phyloP scores from a whole-genome alignment of 805 yeast genomes.

The Kodamaea kaohsiungensis region DNA sequence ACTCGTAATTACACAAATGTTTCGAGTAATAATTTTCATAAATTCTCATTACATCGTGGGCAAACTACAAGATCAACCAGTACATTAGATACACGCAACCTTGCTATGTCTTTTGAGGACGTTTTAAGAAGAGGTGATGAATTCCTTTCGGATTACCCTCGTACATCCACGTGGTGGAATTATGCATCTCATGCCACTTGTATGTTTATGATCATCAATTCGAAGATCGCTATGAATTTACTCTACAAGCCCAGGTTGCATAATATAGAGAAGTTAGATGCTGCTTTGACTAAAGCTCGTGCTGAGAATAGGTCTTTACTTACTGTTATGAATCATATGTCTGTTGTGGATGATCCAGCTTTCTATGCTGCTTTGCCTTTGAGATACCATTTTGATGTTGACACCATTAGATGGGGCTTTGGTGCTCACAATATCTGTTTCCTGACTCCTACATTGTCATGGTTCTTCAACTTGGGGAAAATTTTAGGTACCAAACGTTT shows the following conservation, averaged over 20 bases:
- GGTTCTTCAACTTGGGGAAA: slow-evolving; percentile 85
- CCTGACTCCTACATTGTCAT: slow-evolving; percentile 47
- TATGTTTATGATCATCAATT: slow-evolving; percentile 58
- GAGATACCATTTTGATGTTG: slow-evolving; percentile 60
- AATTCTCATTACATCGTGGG: slow-evolving; percentile 1
- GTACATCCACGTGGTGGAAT: slow-evolving; percentile 63
- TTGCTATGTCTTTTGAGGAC: slow-evolving; percentile 66
- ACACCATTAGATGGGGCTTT: slow-evolving; percentile 85
- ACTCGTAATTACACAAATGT: not conserved
- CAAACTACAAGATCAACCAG: not conserved
- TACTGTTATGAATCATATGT: slow-evolving; percentile 93
- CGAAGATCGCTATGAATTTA: slow-evolving; percentile 61
- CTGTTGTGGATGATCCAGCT: slow-evolving; percentile 88
- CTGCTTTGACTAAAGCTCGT: slow-evolving; percentile 62
- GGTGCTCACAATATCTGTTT: slow-evolving; percentile 94
- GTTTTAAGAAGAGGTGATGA: slow-evolving; percentile 75
- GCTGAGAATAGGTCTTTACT: slow-evolving; percentile 71
- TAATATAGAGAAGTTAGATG: slow-evolving; percentile 63
- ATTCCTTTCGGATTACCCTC: slow-evolving; percentile 62
- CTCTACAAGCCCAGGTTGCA: slow-evolving; percentile 65
- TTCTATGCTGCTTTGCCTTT: slow-evolving; percentile 85
- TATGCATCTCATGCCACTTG: slow-evolving; percentile 68
- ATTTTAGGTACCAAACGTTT: slow-evolving; percentile 84
- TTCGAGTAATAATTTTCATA: not conserved
- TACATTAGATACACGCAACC: not conserved